Evolutionary conservation across 495 filamentous ascomycete genomes (phyloP).

Genomic region (Aspergillus steynii): DNA sequence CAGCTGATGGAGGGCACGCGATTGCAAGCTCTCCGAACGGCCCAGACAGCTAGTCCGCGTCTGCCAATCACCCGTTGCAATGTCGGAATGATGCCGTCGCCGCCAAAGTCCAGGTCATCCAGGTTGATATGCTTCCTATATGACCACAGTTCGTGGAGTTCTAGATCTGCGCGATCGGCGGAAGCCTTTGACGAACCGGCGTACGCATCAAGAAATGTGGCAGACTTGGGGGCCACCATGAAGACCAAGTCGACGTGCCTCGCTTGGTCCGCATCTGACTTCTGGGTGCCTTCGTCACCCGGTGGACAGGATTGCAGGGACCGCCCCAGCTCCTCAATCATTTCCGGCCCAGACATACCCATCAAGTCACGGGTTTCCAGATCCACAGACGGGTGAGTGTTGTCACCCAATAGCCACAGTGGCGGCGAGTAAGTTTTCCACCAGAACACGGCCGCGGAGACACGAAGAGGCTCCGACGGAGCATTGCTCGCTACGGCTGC

Average conservation of each 20-base stretch:
- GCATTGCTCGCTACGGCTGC: constrained; percentile 9
- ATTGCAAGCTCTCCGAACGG: constrained; percentile 19
- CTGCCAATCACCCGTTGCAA: constrained; percentile 74
- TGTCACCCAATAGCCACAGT: constrained; percentile 83
- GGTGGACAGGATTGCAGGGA: constrained; percentile 55
- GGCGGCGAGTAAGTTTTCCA: constrained; percentile 98
- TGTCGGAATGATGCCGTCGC: constrained; percentile 79
- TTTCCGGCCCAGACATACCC: constrained; percentile 63
- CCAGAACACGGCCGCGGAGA: constrained; percentile 74
- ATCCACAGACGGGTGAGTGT: constrained; percentile 52
- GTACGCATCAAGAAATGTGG: constrained; percentile 68
- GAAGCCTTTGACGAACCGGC: constrained; percentile 32
- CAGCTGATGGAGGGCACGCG: constrained; percentile 10
- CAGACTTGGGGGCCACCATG: constrained; percentile 69
- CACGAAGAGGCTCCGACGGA: constrained; percentile 39
- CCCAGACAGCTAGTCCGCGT: constrained; percentile 79
- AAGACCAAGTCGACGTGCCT: constrained; percentile 48
- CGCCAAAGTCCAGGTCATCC: constrained; percentile 87
- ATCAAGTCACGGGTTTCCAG: constrained; percentile 79
- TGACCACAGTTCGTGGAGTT: constrained; percentile 68
- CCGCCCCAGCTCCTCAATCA: constrained; percentile 58
- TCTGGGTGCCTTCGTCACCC: background rate
- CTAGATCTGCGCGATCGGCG: constrained; percentile 18
- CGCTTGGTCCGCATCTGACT: background rate
- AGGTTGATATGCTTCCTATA: constrained; percentile 77